Conservation (phyloP, 1,284 basidiomycete species). For the Apiotrichum siamense region DNA sequence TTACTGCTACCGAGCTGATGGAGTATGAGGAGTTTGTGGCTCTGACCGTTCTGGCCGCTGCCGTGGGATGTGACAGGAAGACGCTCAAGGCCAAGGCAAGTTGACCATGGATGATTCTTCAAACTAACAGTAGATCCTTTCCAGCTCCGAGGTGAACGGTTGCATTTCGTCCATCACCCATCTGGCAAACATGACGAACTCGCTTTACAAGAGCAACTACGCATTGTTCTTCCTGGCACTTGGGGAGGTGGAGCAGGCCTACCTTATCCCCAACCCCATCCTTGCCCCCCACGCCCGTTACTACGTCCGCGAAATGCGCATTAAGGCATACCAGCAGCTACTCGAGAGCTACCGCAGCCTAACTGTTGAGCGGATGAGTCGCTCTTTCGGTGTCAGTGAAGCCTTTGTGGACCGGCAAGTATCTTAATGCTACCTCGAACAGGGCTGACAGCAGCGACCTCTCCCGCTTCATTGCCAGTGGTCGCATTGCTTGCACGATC, state of each 20-base stretch:
- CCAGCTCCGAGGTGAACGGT: conserved; percentile 53
- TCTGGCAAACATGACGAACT: conserved; percentile 51
- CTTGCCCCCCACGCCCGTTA: conserved; percentile 80
- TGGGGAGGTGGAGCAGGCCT: conserved; percentile 78
- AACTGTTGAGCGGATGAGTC: conserved; percentile 77
- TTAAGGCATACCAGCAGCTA: conserved; percentile 87
- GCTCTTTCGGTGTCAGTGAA: conserved; percentile 83
- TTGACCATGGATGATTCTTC: neutral
- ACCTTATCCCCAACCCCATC: conserved; percentile 78
- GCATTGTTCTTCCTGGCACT: conserved; percentile 88
- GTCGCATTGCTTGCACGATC: conserved; percentile 83
- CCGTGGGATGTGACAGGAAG: conserved; percentile 70
- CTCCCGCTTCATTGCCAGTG: conserved; percentile 84
- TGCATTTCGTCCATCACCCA: conserved; percentile 49
- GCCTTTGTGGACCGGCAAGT: conserved; percentile 72
- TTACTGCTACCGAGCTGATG: conserved; percentile 85
- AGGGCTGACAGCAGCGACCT: conserved; percentile 59
- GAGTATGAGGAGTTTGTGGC: conserved; percentile 88
- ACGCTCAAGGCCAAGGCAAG: conserved; percentile 89
- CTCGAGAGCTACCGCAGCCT: conserved; percentile 86
- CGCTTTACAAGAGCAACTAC: conserved; percentile 87
- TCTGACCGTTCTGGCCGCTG: conserved; percentile 73
- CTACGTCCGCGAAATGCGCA: conserved; percentile 94
- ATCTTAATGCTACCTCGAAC: neutral
- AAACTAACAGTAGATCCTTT: conserved; percentile 48